Conservation (phyloP, 179 eudicot species). For the Sideroxylon spinosum region DNA sequence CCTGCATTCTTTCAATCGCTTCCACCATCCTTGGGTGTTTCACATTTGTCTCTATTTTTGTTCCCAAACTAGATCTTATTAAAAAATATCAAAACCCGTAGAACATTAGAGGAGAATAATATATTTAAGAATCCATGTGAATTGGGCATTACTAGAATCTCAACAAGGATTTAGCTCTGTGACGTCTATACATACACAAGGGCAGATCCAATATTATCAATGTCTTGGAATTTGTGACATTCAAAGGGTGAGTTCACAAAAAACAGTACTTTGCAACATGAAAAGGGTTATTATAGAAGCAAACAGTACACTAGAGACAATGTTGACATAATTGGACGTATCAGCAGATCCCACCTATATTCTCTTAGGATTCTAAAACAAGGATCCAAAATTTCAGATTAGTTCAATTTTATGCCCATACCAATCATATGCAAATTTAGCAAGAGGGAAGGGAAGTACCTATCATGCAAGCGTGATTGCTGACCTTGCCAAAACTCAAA, state of each 20-base stretch:
- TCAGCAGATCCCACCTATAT: background rate
- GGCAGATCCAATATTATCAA: background rate
- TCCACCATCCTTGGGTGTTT: background rate
- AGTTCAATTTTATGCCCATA: background rate
- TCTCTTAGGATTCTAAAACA: background rate
- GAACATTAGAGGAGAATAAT: background rate
- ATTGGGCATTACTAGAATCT: background rate
- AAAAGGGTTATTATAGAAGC: background rate
- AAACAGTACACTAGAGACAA: background rate
- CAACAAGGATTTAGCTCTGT: background rate
- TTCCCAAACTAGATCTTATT: background rate
- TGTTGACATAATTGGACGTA: background rate
- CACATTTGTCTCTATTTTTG: background rate
- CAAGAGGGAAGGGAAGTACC: slow-evolving; percentile 36
- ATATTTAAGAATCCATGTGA: background rate
- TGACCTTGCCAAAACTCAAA: slow-evolving; percentile 99
- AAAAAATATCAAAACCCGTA: background rate
- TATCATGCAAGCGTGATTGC: slow-evolving; percentile 91
- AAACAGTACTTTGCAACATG: background rate
- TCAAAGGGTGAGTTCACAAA: background rate
- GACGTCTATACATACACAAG: background rate
- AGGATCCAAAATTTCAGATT: background rate
- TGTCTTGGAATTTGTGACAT: background rate
- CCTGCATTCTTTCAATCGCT: background rate
- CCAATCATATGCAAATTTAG: background rate